Evolutionary conservation across 495 filamentous ascomycete genomes (phyloP), one percentile per base, ranked within the genome.

Genomic region (Parathielavia appendiculata): DNA sequence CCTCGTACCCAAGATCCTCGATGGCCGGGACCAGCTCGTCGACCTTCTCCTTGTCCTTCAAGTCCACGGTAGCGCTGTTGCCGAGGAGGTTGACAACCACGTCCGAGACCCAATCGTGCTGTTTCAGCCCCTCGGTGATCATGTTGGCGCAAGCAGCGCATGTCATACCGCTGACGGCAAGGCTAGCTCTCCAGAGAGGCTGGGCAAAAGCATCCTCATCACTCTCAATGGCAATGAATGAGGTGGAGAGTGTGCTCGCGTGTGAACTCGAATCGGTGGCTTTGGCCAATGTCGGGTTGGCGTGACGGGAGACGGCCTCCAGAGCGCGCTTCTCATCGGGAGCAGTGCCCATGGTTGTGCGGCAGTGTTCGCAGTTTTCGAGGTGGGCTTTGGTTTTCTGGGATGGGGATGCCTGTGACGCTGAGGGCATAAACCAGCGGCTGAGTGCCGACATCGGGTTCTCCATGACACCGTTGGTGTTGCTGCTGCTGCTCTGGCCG

Each of bases 131-230:
- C 39, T 83, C 72, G 26, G 81, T 88, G 61, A 95, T 81, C 46
- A 74, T 76, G 40, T 81, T 81, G n/a, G 83, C 80, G 65, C 91
- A 96, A 4, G 87, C 78, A 14, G 83, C 83, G 69, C 91, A 96
- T 7, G 87, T 93, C 89, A 96, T 93, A 34, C 90, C 90, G 35
- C 79, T 83, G 56, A 96, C 85, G 5, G 86, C 82, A 54, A 90
- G 75, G 4, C 84, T 83, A 17, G 81, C 88, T 47, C 76, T 72
- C 71, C 79, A 81, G 13, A 67, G 51, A 4, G 46, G 65, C 14
- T 61, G 63, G 6, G 32, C 2, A 11, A 51, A n/a, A 17, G 40
- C 11, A 36, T 54, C 56, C 16, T 63, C 58, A 10, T 63, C 60
- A 7, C 52, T 63, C 46, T 67, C 63, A 35, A 69, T 56, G 41